Conservation (phyloP, 2,329 filamentous ascomycete genomes). For the Saccharata proteae region DNA sequence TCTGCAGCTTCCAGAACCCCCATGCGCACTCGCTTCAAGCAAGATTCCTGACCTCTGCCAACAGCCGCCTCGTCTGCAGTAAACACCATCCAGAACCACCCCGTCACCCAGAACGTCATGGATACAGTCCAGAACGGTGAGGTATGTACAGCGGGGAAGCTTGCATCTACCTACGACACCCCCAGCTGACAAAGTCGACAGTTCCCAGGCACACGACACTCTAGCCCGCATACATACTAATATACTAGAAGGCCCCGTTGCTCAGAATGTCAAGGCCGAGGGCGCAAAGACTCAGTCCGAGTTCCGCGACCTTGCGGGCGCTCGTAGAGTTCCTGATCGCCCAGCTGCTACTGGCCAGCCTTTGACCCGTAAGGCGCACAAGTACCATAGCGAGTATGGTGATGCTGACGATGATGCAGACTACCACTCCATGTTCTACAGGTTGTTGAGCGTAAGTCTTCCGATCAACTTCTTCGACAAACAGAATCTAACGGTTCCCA, state of each 20-base stretch:
- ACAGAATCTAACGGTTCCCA: slow-evolving; percentile 16
- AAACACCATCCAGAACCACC: slow-evolving; percentile 36
- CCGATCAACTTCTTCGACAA: background rate
- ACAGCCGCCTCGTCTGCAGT: slow-evolving; percentile 38
- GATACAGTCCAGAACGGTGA: slow-evolving; percentile 32
- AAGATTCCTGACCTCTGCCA: slow-evolving; percentile 6
- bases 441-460: slow-evolving; percentile 45
- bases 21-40: slow-evolving; percentile 16
- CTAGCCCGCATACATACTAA: background rate
- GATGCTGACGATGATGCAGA: slow-evolving; percentile 26
- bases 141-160: slow-evolving; percentile 20
- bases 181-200: slow-evolving; percentile 8
- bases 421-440: slow-evolving; percentile 57
- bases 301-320: slow-evolving; percentile 45
- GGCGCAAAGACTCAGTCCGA: slow-evolving; percentile 44
- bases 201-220: slow-evolving; percentile 10
- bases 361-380: slow-evolving; percentile 41
- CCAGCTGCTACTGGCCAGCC: slow-evolving; percentile 48
- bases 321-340: slow-evolving; percentile 40
- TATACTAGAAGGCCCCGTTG: slow-evolving; percentile 36
- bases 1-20: slow-evolving; percentile 21
- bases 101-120: slow-evolving; percentile 35
- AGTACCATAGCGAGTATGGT: background rate
- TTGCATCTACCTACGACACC: slow-evolving; percentile 4
- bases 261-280: slow-evolving; percentile 44